Conservation (phyloP, 495 filamentous ascomycete species). For the Trichoderma parareesei region DNA sequence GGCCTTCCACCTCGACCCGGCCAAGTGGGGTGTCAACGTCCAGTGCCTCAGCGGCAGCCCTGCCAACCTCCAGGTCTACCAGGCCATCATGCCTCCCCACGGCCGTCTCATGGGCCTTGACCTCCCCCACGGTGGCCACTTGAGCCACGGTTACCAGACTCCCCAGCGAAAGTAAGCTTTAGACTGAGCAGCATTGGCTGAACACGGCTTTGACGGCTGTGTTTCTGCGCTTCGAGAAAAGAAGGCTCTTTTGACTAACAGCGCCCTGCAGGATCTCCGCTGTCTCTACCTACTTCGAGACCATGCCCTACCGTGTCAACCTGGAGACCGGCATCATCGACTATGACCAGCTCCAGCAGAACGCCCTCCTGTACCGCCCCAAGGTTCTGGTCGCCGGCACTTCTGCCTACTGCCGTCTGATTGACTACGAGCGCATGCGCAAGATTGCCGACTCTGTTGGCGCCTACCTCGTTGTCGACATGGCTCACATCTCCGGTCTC, state of each 20-base stretch:
- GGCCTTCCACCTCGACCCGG: slow-evolving; percentile 77
- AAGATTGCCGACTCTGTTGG: slow-evolving; percentile 92
- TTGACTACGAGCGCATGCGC: slow-evolving; percentile 95
- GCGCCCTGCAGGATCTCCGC: slow-evolving; percentile 56
- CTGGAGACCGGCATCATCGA: slow-evolving; percentile 94
- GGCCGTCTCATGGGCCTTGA: slow-evolving; percentile 97
- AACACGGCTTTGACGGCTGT: background rate
- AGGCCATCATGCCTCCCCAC: slow-evolving; percentile 95
- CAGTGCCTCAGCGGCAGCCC: slow-evolving; percentile 88
- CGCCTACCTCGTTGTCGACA: slow-evolving; percentile 92
- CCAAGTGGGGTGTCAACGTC: slow-evolving; percentile 98
- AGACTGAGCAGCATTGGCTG: slow-evolving; percentile 25
- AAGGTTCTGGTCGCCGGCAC: slow-evolving; percentile 96
- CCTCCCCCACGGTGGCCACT: slow-evolving; percentile 93
- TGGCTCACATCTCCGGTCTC: slow-evolving; percentile 97
- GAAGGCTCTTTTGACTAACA: background rate
- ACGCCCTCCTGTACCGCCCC: slow-evolving; percentile 88
- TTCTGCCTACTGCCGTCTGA: slow-evolving; percentile 95
- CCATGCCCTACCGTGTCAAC: slow-evolving; percentile 86
- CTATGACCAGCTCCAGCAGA: slow-evolving; percentile 87
- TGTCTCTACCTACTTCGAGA: slow-evolving; percentile 92
- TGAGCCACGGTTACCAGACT: slow-evolving; percentile 98
- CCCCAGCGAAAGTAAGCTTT: slow-evolving; percentile 69
- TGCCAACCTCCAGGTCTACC: slow-evolving; percentile 97
- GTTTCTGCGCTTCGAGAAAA: too few species aligned